Percentiles rank a stretch among this genome's conserved stretches.
Evolutionary conservation across 1,284 basidiomycete species (phyloP).

Genomic region (Mycosarcoma maydis): DNA sequence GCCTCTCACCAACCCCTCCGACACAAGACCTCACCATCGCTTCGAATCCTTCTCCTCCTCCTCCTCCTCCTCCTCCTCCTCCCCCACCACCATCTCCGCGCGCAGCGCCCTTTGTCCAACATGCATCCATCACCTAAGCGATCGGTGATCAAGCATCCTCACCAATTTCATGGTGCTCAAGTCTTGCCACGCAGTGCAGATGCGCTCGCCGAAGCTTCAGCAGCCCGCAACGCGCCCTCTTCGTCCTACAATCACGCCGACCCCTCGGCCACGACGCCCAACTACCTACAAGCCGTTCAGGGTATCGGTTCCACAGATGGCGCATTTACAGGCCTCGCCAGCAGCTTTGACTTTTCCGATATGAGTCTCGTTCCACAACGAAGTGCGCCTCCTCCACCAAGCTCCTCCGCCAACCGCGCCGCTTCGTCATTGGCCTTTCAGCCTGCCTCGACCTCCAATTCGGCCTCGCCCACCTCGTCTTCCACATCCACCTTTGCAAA

Average conservation of each 20-base stretch:
- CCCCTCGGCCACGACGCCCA: conserved; percentile 24
- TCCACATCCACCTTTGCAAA: conserved; percentile 25
- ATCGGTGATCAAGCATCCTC: conserved; percentile 60
- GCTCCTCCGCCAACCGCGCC: conserved; percentile 2
- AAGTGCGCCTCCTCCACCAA: conserved; percentile 56
- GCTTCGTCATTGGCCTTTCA: conserved; percentile 10
- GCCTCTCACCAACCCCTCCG: no score
- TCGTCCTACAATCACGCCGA: conserved; percentile 11
- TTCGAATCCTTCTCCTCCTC: no score
- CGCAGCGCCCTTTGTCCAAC: conserved; percentile 7
- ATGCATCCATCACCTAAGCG: conserved; percentile 55
- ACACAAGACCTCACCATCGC: no score
- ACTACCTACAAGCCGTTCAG: conserved; percentile 36
- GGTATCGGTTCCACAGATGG: conserved; percentile 34
- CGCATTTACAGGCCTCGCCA: conserved; percentile 26
- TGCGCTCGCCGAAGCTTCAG: conserved; percentile 32
- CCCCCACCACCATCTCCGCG: no score
- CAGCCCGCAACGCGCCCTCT: conserved; percentile 3
- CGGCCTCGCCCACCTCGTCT: conserved; percentile 13
- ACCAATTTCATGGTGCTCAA: conserved; percentile 58
- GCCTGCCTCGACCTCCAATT: conserved; percentile 8
- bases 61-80: no score
- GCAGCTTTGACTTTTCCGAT: conserved; percentile 40
- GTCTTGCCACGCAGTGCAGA: conserved; percentile 46
- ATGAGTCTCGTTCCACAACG: conserved; percentile 56